These are phyloP conservation scores for Gossypium davidsonii DNA, from an alignment of 441 rosid species.

Conservation along the genomic window DNA sequence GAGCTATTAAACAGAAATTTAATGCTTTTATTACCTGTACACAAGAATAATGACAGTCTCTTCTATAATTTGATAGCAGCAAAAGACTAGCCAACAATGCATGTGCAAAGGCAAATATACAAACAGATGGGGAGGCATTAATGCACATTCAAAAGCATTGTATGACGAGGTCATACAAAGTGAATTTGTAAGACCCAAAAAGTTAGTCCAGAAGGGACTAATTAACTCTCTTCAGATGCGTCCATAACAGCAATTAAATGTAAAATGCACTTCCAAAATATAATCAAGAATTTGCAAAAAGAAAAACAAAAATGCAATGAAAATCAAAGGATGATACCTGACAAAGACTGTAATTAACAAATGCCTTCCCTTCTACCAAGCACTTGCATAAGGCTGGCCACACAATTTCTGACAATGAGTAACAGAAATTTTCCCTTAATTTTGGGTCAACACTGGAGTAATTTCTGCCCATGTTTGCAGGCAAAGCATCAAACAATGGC, in stretches of 20 bases:
- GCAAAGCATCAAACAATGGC: constrained; percentile 43
- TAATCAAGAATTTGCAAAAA: not conserved
- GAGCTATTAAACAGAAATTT: not conserved
- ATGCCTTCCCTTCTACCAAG: constrained; percentile 78
- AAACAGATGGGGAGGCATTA: not conserved
- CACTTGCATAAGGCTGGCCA: constrained; percentile 74
- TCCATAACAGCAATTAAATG: not conserved
- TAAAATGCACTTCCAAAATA: not conserved
- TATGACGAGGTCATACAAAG: not conserved
- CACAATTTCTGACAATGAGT: constrained; percentile 51
- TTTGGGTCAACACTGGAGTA: constrained; percentile 33
- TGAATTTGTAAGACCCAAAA: not conserved
- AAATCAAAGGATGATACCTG: constrained; percentile 53
- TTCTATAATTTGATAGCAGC: not conserved
- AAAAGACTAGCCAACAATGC: constrained; percentile 5
- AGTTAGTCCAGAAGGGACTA: constrained; percentile 2
- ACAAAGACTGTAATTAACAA: constrained; percentile 63
- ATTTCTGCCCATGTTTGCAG: constrained; percentile 26
- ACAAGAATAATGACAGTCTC: not conserved
- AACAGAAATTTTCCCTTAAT: constrained; percentile 43
- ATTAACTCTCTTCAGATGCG: not conserved
- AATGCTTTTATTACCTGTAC: not conserved
- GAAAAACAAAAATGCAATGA: not conserved
- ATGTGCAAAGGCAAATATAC: not conserved
- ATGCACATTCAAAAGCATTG: not conserved